These are phyloP conservation scores for Backusella circina DNA, from an alignment of 192 early-diverging fungal genomes.

Conservation along the genomic window DNA sequence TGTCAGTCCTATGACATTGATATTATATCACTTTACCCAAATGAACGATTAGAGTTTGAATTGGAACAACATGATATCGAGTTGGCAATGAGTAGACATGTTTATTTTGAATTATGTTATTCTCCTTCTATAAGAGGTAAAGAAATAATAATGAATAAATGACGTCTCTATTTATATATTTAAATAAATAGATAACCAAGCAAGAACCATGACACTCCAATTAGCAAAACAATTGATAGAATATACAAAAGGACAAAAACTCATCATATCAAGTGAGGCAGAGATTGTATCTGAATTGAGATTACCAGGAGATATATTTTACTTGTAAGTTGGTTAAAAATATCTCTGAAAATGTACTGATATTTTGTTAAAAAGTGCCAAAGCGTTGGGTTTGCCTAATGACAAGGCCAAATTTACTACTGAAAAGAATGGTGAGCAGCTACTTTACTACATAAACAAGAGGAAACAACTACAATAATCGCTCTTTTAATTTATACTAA, in stretches of 20 bases:
- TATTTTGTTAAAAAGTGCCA: background rate
- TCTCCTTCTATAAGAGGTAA: slow-evolving; percentile 8
- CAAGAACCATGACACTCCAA: background rate
- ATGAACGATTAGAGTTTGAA: slow-evolving; percentile 4
- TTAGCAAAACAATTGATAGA: slow-evolving; percentile 5
- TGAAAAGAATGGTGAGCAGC: background rate
- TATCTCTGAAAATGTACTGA: background rate
- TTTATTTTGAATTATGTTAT: slow-evolving; percentile 12
- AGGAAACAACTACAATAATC: background rate
- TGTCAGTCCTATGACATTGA: background rate
- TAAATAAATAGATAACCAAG: background rate
- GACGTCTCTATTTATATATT: too few relatives aligned
- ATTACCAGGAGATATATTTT: slow-evolving; percentile 1
- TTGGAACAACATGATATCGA: background rate
- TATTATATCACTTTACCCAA: background rate
- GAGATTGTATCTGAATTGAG: slow-evolving; percentile 8
- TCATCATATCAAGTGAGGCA: slow-evolving; percentile 5
- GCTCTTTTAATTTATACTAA: too few relatives aligned
- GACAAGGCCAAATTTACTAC: background rate
- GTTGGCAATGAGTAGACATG: background rate
- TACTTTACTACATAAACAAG: background rate
- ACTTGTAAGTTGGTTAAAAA: slow-evolving; percentile 9
- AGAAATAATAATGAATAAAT: too few relatives aligned
- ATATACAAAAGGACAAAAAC: background rate
- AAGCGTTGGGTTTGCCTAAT: slow-evolving; percentile 4